Percentiles rank a stretch among this genome's conserved stretches.
These are phyloP conservation scores for Didymella exigua DNA, from an alignment of 2,329 filamentous ascomycete genomes.

Conservation along the genomic window DNA sequence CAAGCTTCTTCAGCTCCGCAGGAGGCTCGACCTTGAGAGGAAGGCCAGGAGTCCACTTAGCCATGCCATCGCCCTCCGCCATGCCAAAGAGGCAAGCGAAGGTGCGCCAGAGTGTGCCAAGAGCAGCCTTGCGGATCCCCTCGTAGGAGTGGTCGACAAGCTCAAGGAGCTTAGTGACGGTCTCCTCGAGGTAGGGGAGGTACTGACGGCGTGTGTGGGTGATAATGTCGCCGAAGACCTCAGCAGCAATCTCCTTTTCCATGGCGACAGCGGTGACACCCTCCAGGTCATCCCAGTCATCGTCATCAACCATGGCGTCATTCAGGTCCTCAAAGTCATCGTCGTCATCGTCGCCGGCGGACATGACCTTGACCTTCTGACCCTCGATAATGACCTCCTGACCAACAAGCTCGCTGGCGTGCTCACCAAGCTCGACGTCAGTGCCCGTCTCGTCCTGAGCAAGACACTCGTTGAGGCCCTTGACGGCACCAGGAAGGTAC, in stretches of 20 bases:
- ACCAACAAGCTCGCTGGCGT: slow-evolving; percentile 74
- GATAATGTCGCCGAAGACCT: slow-evolving; percentile 92
- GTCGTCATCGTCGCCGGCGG: slow-evolving; percentile 63
- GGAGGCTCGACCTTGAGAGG: slow-evolving; percentile 82
- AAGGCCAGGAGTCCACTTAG: slow-evolving; percentile 87
- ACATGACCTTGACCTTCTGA: slow-evolving; percentile 83
- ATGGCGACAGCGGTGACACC: slow-evolving; percentile 88
- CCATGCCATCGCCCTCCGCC: slow-evolving; percentile 76
- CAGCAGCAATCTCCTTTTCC: slow-evolving; percentile 96
- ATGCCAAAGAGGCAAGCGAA: slow-evolving; percentile 91
- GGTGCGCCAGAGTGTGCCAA: slow-evolving; percentile 89
- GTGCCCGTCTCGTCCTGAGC: slow-evolving; percentile 86
- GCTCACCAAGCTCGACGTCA: slow-evolving; percentile 75
- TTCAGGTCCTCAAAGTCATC: slow-evolving; percentile 63
- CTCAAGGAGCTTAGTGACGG: slow-evolving; percentile 78
- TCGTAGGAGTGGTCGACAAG: slow-evolving; percentile 90
- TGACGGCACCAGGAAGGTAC: slow-evolving; percentile 78
- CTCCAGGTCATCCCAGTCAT: slow-evolving; percentile 81
- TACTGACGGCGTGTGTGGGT: slow-evolving; percentile 81
- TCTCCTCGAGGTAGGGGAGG: slow-evolving; percentile 86
- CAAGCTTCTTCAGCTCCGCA: slow-evolving; percentile 80
- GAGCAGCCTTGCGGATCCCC: slow-evolving; percentile 88
- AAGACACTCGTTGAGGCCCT: slow-evolving; percentile 81
- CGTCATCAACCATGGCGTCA: slow-evolving; percentile 70
- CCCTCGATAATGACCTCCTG: slow-evolving; percentile 78